Evolutionary conservation across 116 monocot species (phyloP).

Genomic region (Posidonia oceanica): DNA sequence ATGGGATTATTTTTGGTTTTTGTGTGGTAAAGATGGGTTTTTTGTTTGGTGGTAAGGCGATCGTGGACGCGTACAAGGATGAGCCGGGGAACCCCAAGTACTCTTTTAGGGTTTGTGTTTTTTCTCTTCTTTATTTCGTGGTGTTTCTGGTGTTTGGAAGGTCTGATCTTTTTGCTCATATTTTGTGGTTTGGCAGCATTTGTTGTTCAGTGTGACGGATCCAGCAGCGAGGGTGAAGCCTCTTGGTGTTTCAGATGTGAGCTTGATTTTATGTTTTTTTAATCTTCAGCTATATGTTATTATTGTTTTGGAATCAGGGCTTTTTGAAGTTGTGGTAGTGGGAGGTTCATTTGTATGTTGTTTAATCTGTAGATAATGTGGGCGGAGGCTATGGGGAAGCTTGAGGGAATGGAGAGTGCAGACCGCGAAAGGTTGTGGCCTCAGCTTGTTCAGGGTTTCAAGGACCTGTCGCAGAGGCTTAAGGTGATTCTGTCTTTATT

Average conservation of each 20-base stretch:
- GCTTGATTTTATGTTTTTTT: conserved; percentile 7
- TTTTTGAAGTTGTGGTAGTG: not conserved
- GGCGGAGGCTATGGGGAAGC: conserved; percentile 94
- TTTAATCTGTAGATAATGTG: conserved; percentile 73
- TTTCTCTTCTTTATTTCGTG: not conserved
- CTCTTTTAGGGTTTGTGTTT: conserved; percentile 53
- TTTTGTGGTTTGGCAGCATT: conserved; percentile 38
- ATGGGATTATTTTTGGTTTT: not conserved
- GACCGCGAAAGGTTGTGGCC: conserved; percentile 95
- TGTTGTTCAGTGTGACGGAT: conserved; percentile 88
- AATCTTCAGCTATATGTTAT: too few relatives aligned
- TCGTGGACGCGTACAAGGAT: conserved; percentile 83
- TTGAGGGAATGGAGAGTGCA: conserved; percentile 76
- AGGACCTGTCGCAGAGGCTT: conserved; percentile 71
- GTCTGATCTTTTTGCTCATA: not conserved
- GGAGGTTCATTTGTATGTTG: not conserved
- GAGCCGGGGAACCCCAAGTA: conserved; percentile 78
- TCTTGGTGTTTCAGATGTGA: conserved; percentile 85
- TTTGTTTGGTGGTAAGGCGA: conserved; percentile 35
- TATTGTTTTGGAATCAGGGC: not conserved
- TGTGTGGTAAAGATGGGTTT: not conserved
- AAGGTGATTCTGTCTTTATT: conserved; percentile 32
- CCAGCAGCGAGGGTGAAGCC: conserved; percentile 69
- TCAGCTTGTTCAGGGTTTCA: conserved; percentile 91
- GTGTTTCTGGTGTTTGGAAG: conserved; percentile 2